A percentile compares a stretch with the other conserved stretches of the same genome.
Evolutionary conservation across 1,284 basidiomycete genomes (phyloP).

Genomic region (Filobasidium uniguttulatum): DNA sequence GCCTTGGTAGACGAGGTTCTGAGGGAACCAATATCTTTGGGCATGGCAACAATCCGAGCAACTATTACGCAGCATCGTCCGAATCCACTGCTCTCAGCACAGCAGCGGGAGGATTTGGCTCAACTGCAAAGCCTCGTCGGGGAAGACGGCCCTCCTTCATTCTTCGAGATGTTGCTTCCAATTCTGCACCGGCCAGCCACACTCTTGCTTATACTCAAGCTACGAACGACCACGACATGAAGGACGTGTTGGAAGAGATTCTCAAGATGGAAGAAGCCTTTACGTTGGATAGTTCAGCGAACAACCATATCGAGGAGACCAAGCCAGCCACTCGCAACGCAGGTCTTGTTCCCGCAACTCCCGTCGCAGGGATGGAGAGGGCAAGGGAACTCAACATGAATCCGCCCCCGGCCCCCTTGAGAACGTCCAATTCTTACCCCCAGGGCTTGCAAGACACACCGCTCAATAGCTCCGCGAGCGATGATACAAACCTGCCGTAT

Average conservation of each 20-base stretch:
- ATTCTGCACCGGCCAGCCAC: background rate
- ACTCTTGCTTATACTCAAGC: background rate
- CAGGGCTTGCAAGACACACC: background rate
- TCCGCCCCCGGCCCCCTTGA: background rate
- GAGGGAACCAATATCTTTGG: background rate
- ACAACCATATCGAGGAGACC: background rate
- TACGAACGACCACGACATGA: slow-evolving; percentile 27
- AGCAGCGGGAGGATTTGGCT: background rate
- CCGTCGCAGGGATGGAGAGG: background rate
- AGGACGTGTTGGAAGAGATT: slow-evolving; percentile 35
- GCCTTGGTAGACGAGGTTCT: background rate
- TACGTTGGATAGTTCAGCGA: slow-evolving; percentile 20
- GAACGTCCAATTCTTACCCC: background rate
- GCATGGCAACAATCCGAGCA: too few species aligned
- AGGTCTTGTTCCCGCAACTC: background rate
- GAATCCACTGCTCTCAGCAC: background rate
- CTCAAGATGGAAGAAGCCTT: slow-evolving; percentile 36
- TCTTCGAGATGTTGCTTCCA: background rate
- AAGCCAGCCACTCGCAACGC: background rate
- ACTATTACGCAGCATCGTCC: too few species aligned
- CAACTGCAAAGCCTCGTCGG: background rate
- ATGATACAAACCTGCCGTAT: background rate
- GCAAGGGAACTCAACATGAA: background rate
- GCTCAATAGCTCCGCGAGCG: background rate
- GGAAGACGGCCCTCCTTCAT: background rate